phyloP scores from a whole-genome alignment of 1,139 yeast genomes.

The Suhomyces yuchorum region DNA sequence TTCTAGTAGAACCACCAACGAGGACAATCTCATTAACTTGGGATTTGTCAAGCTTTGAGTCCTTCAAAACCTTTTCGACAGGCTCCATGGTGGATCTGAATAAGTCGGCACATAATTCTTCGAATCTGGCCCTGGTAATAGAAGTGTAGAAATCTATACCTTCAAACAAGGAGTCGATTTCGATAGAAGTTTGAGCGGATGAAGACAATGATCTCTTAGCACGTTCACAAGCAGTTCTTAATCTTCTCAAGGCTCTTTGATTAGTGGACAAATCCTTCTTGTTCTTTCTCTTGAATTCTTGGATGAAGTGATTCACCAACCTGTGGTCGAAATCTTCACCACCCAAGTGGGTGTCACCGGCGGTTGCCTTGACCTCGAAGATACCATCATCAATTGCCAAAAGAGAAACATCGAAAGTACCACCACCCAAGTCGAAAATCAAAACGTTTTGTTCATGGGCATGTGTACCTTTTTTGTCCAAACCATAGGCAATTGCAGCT shows the following conservation, averaged over 20 bases:
- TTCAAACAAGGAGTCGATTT: slow-evolving; percentile 77
- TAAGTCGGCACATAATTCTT: slow-evolving; percentile 79
- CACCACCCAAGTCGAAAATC: slow-evolving; percentile 55
- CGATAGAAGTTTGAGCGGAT: slow-evolving; percentile 83
- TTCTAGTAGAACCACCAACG: slow-evolving; percentile 94
- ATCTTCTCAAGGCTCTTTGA: slow-evolving; percentile 84
- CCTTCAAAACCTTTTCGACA: slow-evolving; percentile 84
- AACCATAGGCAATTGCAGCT: slow-evolving; percentile 53
- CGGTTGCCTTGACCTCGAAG: slow-evolving; percentile 29
- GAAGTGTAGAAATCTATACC: slow-evolving; percentile 83
- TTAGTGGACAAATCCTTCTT: slow-evolving; percentile 72
- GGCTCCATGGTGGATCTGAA: slow-evolving; percentile 87
- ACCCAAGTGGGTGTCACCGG: slow-evolving; percentile 31
- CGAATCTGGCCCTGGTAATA: slow-evolving; percentile 90
- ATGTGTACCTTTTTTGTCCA: slow-evolving; percentile 36
- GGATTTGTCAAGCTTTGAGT: slow-evolving; percentile 75
- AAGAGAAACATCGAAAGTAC: slow-evolving; percentile 49
- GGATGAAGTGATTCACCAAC: slow-evolving; percentile 74
- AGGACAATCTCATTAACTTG: slow-evolving; percentile 83
- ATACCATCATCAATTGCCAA: slow-evolving; percentile 27
- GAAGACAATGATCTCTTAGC: slow-evolving; percentile 90
- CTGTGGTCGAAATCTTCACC: slow-evolving; percentile 74
- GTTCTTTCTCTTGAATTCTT: slow-evolving; percentile 84
- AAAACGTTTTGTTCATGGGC: slow-evolving; percentile 31
- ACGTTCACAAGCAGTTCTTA: slow-evolving; percentile 90